These are phyloP conservation scores for Ehretia macrophylla DNA, from an alignment of 257 asterid genomes.

Conservation along the genomic window DNA sequence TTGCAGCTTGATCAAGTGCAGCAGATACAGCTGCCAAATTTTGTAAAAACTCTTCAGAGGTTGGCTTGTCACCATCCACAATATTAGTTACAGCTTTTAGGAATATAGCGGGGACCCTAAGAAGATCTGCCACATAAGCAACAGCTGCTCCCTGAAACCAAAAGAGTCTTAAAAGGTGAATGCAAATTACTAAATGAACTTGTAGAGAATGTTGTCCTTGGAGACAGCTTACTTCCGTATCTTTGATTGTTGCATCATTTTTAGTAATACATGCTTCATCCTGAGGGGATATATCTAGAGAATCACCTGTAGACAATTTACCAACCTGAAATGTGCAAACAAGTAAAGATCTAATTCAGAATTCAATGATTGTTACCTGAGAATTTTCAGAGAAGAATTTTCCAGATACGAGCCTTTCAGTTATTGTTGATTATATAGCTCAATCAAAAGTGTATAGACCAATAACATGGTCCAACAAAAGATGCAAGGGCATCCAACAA, in stretches of 20 bases:
- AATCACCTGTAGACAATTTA: conserved; percentile 92
- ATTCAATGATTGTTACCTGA: not conserved
- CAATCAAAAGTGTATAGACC: no score
- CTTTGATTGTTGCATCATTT: conserved; percentile 81
- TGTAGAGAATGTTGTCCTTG: no score
- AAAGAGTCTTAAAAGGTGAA: not conserved
- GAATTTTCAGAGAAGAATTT: no score
- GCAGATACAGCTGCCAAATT: conserved; percentile 77
- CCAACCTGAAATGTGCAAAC: conserved; percentile 55
- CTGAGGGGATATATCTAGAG: conserved; percentile 78
- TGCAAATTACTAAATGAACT: not conserved
- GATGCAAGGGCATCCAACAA: no score
- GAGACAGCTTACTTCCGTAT: conserved; percentile 73
- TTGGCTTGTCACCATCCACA: conserved; percentile 87
- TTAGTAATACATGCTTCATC: conserved; percentile 80
- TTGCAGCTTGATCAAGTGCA: conserved; percentile 73
- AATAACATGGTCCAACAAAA: no score
- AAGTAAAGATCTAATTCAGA: not conserved
- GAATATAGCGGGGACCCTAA: conserved; percentile 72
- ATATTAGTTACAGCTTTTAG: conserved; percentile 90
- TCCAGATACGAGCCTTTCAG: no score
- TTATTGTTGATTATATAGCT: no score
- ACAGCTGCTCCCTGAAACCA: conserved; percentile 85
- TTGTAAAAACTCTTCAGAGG: conserved; percentile 82
- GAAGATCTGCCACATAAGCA: conserved; percentile 88